These are phyloP conservation scores for Pichia occidentalis DNA, from an alignment of 805 yeast genomes.

Conservation along the genomic window DNA sequence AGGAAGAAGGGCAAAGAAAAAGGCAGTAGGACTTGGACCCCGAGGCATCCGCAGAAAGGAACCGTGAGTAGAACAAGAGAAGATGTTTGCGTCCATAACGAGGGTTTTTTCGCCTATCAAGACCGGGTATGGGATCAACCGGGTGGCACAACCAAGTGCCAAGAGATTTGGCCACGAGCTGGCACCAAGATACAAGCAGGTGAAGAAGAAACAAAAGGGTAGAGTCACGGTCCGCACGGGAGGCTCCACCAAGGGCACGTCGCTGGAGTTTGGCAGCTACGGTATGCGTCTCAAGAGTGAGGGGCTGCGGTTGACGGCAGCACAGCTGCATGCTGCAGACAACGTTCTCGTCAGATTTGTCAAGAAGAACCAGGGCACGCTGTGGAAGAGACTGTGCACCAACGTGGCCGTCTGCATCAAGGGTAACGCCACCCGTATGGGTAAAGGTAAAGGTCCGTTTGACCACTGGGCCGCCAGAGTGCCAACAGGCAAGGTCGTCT, in stretches of 20 bases:
- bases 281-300: slow-evolving; percentile 87
- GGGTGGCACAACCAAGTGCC: slow-evolving; percentile 5
- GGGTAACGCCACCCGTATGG: slow-evolving; percentile 99
- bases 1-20: too few species aligned
- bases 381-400: slow-evolving; percentile 76
- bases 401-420: slow-evolving; percentile 88
- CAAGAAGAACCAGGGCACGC: slow-evolving; percentile 67
- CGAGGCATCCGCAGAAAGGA: too few species aligned
- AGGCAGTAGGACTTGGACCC: too few species aligned
- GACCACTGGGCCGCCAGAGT: slow-evolving; percentile 97
- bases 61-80: too few species aligned
- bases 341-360: slow-evolving; percentile 76
- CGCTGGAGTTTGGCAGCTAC: slow-evolving; percentile 71
- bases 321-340: slow-evolving; percentile 87
- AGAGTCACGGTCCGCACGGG: slow-evolving; percentile 92
- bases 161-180: slow-evolving; percentile 46
- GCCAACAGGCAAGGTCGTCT: slow-evolving; percentile 88
- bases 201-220: slow-evolving; percentile 84
- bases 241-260: slow-evolving; percentile 85
- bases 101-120: neutral
- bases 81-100: slow-evolving; percentile 8
- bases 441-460: slow-evolving; percentile 97
- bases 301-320: slow-evolving; percentile 80
- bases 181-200: slow-evolving; percentile 67
- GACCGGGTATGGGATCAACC: too few species aligned